Base-by-base conservation (phyloP, 106 monocot species). In the Amphibolis antarctica region DNA sequence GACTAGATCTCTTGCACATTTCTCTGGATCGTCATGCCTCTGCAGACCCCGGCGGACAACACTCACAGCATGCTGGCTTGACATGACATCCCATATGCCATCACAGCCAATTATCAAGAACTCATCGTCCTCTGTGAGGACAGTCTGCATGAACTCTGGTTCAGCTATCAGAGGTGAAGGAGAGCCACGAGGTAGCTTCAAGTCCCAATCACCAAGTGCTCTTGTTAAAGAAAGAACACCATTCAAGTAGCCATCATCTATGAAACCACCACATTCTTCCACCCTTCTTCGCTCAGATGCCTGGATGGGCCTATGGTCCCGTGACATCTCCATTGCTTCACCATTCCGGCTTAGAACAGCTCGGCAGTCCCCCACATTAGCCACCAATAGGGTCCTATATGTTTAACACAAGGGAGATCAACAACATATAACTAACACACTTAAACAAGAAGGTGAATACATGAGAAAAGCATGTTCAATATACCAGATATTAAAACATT, bases 51-150 rank as follows among this genome's bases (percentile, higher is more conserved):
- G 72, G 7, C 93, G 74, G 17, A 85, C 88, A 68, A 93, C 85
- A 31, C 85, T 88, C 12, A 93, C 82, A 0, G 93, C 93, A 43
- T 93, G 85, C 62, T 93, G 93, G 70, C 85, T 93, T 11, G 74
- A 75, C 62, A 93, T 85, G 2, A 93, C 93, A 9, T 93, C 93
- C 93, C 93, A 93, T 11, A 93, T 71, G 5, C 93, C 93, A 45
- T 93, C 93, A 22, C 93, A 93, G 0, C 85, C 93, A 26, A 93
- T 81, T 51, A 93, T 85, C 18, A 93, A 69, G 69, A 93, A 93
- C 74, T 93, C 93, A 15, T 93, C 88, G 63, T 88, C 93, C 15
- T 88, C 76, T 0, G 80, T 88, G n/a, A 93, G 76, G 9, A 46
- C 71, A 58, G 30, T 73, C 4, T 17, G 62, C 74, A 64, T 85